Base-by-base conservation (phyloP, 139 green algal genomes). In the Chlorokybus atmophyticus region DNA sequence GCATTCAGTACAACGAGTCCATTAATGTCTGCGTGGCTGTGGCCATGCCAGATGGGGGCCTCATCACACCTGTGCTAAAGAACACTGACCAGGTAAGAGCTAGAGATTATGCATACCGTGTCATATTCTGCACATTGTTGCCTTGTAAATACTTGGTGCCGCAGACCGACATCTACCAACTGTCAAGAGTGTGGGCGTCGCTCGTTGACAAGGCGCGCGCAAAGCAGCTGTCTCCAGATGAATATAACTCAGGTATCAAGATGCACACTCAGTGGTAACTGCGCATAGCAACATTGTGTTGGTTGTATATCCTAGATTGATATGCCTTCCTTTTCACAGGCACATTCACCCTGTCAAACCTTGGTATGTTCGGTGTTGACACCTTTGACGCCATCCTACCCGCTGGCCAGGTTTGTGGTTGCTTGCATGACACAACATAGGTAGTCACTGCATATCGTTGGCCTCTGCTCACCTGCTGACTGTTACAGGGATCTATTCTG, bases 271-370 rank as follows among this genome's bases (percentile, higher is more conserved):
- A n/a, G n/a, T n/a, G n/a, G n/a, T n/a, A n/a, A n/a, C n/a, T n/a
- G n/a, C n/a, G n/a, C n/a, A n/a, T n/a, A n/a, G n/a, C n/a, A n/a
- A n/a, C n/a, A n/a, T n/a, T n/a, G n/a, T n/a, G n/a, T n/a, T n/a
- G n/a, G n/a, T n/a, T n/a, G n/a, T n/a, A n/a, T n/a, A n/a, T n/a
- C n/a, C n/a, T n/a, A n/a, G n/a, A n/a, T n/a, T n/a, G n/a, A n/a
- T n/a, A n/a, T n/a, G n/a, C n/a, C n/a, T n/a, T n/a, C n/a, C n/a
- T n/a, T n/a, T n/a, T n/a, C 10, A 80, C 60, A 47, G 90, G 87
- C 51, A 97, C 80, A 60, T 98, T 98, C 83, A 94, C 87, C 53
- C 86, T 98, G 62, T 93, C 80, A 64, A 98, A 98, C 82, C 72
- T 98, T 64, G 91, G 91, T 71, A 98, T 97, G 89, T 96, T 84